These are phyloP conservation scores for Nakazawaea populi DNA, from an alignment of 805 yeast genomes.

Conservation along the genomic window DNA sequence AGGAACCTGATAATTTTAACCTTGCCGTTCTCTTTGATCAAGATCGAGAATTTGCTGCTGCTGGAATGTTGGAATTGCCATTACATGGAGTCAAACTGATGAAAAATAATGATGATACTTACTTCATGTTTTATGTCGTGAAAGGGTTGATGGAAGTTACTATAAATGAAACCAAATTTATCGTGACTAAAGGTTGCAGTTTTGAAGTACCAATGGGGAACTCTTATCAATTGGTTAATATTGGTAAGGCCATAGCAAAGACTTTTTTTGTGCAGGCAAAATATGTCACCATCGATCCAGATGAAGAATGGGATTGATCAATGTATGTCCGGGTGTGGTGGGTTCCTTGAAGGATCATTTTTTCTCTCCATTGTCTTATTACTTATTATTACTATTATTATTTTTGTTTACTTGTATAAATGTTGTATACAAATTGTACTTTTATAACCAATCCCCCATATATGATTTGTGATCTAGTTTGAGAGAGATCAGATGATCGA, in stretches of 20 bases:
- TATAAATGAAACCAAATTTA: constrained; percentile 50
- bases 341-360: no score
- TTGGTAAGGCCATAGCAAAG: constrained; percentile 50
- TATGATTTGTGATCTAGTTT: no score
- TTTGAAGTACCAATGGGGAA: constrained; percentile 79
- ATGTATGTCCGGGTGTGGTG: background rate
- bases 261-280: constrained; percentile 74
- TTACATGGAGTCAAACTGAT: constrained; percentile 52
- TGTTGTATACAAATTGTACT: no score
- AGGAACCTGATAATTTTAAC: constrained; percentile 47
- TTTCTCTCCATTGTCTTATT: no score
- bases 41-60: constrained; percentile 59
- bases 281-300: constrained; percentile 27
- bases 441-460: no score
- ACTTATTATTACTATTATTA: no score
- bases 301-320: constrained; percentile 15
- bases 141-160: constrained; percentile 67
- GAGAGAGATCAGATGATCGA: no score
- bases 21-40: constrained; percentile 61
- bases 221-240: constrained; percentile 61
- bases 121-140: constrained; percentile 70
- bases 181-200: constrained; percentile 67
- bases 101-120: constrained; percentile 57
- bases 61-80: constrained; percentile 69
- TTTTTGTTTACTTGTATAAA: no score